phyloP scores from a whole-genome alignment of 2,329 filamentous ascomycete species.

The Fusarium beomiforme region DNA sequence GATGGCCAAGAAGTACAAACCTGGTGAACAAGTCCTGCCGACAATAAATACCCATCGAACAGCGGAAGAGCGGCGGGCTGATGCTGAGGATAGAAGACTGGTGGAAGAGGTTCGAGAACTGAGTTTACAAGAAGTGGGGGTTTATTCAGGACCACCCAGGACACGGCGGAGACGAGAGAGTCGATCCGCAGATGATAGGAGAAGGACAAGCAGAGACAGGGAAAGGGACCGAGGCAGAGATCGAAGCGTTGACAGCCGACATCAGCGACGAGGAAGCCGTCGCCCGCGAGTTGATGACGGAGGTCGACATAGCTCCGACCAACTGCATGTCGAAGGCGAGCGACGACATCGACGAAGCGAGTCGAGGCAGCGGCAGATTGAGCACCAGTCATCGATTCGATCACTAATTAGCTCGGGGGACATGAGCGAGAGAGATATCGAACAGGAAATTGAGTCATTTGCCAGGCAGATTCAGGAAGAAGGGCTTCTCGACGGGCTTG shows the following conservation, averaged over 20 bases:
- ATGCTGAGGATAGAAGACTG: constrained; percentile 75
- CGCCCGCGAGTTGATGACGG: constrained; percentile 41
- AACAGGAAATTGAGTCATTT: constrained; percentile 90
- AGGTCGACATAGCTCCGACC: constrained; percentile 46
- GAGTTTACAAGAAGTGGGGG: constrained; percentile 75
- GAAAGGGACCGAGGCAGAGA: constrained; percentile 30
- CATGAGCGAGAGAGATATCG: constrained; percentile 79
- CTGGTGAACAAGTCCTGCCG: constrained; percentile 83
- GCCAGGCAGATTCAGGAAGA: constrained; percentile 89
- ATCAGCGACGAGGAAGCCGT: constrained; percentile 41
- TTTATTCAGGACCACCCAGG: constrained; percentile 51
- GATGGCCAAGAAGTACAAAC: constrained; percentile 79
- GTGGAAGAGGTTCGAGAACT: constrained; percentile 77
- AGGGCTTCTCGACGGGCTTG: constrained; percentile 86
- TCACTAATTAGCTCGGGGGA: constrained; percentile 85
- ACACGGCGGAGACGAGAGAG: constrained; percentile 47
- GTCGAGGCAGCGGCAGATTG: constrained; percentile 70
- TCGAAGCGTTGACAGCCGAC: constrained; percentile 45
- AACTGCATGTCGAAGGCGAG: constrained; percentile 51
- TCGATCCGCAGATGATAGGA: constrained; percentile 48
- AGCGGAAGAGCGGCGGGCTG: constrained; percentile 62
- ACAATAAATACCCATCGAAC: constrained; percentile 62
- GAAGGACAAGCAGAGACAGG: constrained; percentile 44
- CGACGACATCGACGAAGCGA: constrained; percentile 54
- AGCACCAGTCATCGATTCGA: constrained; percentile 89